A percentile compares a stretch with the other conserved stretches of the same genome.
phyloP scores from a whole-genome alignment of 345 rosid genomes.

The Salix suchowensis region DNA sequence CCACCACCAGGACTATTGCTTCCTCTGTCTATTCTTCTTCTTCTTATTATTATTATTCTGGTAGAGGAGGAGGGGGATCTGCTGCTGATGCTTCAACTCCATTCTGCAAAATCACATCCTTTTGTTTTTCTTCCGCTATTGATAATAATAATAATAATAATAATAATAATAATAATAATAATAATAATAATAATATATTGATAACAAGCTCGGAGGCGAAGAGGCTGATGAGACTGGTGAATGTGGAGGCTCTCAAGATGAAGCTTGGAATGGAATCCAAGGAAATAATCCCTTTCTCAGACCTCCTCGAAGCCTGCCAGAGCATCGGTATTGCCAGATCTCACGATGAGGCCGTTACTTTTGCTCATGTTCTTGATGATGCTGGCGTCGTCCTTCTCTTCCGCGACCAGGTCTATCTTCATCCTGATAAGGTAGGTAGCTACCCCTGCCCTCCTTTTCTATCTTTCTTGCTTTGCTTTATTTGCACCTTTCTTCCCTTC shows the following conservation, averaged over 20 bases:
- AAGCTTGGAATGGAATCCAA: slow-evolving; percentile 62
- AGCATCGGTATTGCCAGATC: slow-evolving; percentile 69
- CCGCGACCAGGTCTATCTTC: slow-evolving; percentile 79
- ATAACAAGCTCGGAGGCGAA: slow-evolving; percentile 58
- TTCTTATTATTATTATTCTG: background rate
- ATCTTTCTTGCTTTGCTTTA: background rate
- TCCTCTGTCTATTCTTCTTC: background rate
- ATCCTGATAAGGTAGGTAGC: slow-evolving; percentile 94
- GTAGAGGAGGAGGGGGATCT: background rate
- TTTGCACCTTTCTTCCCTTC: background rate
- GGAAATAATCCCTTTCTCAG: slow-evolving; percentile 56
- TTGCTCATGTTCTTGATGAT: slow-evolving; percentile 78
- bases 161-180: background rate
- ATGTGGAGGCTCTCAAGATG: slow-evolving; percentile 66
- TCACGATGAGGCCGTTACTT: slow-evolving; percentile 62
- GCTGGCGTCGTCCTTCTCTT: slow-evolving; percentile 83
- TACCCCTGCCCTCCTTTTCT: background rate
- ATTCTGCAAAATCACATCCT: background rate
- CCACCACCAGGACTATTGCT: background rate
- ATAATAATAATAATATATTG: background rate
- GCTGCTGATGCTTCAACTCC: background rate
- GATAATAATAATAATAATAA: background rate
- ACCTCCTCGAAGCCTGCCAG: slow-evolving; percentile 58
- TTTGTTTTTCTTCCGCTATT: background rate
- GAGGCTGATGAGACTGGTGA: slow-evolving; percentile 79